Evolutionary conservation across 1,139 yeast genomes (phyloP), one percentile per base, ranked within the genome.

Genomic region (Blastobotrys proliferans): DNA sequence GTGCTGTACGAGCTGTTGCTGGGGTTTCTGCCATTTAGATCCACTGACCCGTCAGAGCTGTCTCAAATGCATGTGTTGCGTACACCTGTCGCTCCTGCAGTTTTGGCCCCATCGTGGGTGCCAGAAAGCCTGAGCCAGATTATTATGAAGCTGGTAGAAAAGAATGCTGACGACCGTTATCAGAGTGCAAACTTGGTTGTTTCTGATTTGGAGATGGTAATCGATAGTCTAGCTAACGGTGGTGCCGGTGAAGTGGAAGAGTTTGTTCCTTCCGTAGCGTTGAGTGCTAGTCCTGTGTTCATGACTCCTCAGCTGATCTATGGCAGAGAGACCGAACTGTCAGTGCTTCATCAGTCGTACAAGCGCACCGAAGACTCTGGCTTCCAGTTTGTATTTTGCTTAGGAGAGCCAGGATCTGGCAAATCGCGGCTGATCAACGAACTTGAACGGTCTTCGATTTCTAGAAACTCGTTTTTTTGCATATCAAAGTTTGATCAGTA

Each of bases 381-480:
- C 56, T 50, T 64, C 11, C 65, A 67, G 46, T 48, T 68, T 13
- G 51, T 72, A 1, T 53, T 74, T 11, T 56, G 76, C 8, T 52
- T 62, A 1, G 81, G 81, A 5, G 66, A 62, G n/a, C 53, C 70
- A 0, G 81, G 81, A 0, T 56, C 66, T 3, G 81, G 81, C 3
- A 75, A 74, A 54, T 63, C 78, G 0, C 58, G 73, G 3, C 51
- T 76, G 4, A 55, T 76, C n/a, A 62, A 63, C 24, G 76, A 72
- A 36, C 52, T 75, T 35, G 68, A 66, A 43, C 61, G 68, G 4
- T 56, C 60, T 2, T 67, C 75, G 2, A 55, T 68, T 14, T 60
- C 70, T 1, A 61, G 64, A 30, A 66, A 65, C 44, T 64, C 64
- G 20, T 69, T 70, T 50, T 71, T 66, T 51, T 67, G 72, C 26